Conservation (phyloP, 2,329 filamentous ascomycete species). For the Coleophoma eucalyptorum region DNA sequence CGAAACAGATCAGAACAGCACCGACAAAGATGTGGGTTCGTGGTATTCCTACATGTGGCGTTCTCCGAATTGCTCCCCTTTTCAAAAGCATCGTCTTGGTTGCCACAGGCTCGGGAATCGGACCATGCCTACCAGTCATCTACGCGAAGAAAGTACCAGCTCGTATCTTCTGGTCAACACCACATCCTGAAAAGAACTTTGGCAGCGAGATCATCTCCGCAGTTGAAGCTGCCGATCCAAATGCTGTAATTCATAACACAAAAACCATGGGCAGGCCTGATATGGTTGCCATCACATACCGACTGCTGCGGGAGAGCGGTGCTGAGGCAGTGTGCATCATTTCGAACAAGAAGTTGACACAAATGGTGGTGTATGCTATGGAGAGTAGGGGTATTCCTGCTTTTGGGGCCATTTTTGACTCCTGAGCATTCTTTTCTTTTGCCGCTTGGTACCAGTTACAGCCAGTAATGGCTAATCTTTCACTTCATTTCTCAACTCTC, state of each 20-base stretch:
- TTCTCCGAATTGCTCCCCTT: slow-evolving; percentile 62
- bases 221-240: slow-evolving; percentile 25
- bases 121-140: slow-evolving; percentile 49
- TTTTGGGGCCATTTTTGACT: slow-evolving; percentile 34
- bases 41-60: slow-evolving; percentile 62
- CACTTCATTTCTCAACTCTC: too few relatives aligned
- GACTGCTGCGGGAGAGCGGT: slow-evolving; percentile 23
- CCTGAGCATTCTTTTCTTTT: slow-evolving; percentile 1
- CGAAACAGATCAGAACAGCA: slow-evolving; percentile 55
- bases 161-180: slow-evolving; percentile 32
- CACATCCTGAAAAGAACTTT: slow-evolving; percentile 27
- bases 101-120: slow-evolving; percentile 71
- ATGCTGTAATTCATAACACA: slow-evolving; percentile 32
- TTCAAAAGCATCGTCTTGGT: slow-evolving; percentile 65
- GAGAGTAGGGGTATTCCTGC: slow-evolving; percentile 32
- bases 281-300: slow-evolving; percentile 26
- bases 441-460: too few relatives aligned
- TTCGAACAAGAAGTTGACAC: slow-evolving; percentile 31
- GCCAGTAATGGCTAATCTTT: too few relatives aligned
- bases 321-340: slow-evolving; percentile 36
- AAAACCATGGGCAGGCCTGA: slow-evolving; percentile 28
- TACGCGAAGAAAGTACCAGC: slow-evolving; percentile 16
- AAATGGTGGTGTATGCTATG: slow-evolving; percentile 33
- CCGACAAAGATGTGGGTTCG: slow-evolving; percentile 64
- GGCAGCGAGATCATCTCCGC: slow-evolving; percentile 27